Evolutionary conservation across 768 basidiomycete genomes (phyloP).

Genomic region (Hericium rajendrae): DNA sequence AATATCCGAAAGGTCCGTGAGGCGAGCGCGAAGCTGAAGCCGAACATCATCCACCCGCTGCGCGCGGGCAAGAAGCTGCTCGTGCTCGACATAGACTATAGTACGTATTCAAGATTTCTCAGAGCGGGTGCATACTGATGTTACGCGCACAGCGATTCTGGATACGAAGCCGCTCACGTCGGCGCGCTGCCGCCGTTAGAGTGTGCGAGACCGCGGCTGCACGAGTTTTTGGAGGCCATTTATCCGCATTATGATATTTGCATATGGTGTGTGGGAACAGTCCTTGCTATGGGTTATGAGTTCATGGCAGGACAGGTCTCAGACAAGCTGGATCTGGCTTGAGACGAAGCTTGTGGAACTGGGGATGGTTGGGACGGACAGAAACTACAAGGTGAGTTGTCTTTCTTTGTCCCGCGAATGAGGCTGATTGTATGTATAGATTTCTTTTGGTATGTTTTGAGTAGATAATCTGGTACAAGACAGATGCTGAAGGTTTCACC

Average conservation of each 20-base stretch:
- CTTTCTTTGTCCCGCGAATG: neutral
- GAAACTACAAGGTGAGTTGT: conserved; percentile 53
- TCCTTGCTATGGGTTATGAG: neutral
- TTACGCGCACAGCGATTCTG: conserved; percentile 47
- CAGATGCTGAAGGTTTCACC: conserved; percentile 5
- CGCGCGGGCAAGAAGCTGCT: conserved; percentile 71
- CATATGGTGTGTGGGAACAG: conserved; percentile 48
- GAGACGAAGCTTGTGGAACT: conserved; percentile 83
- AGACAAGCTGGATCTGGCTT: conserved; percentile 85
- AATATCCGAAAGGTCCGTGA: conserved; percentile 78
- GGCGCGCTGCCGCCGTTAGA: conserved; percentile 66
- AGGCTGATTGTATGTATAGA: neutral
- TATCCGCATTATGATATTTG: conserved; percentile 85
- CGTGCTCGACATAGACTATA: conserved; percentile 86
- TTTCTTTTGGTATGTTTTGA: conserved; percentile 9
- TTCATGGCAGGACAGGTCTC: conserved; percentile 41
- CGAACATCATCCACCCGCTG: conserved; percentile 69
- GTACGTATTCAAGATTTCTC: conserved; percentile 29
- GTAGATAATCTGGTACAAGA: neutral
- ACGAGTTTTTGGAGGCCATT: conserved; percentile 72
- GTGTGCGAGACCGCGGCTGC: conserved; percentile 76
- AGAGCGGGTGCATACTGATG: neutral
- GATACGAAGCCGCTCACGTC: conserved; percentile 82
- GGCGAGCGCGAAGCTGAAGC: conserved; percentile 49
- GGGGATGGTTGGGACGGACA: conserved; percentile 66